Conservation (phyloP, 257 asterid genomes). For the Phtheirospermum japonicum region DNA sequence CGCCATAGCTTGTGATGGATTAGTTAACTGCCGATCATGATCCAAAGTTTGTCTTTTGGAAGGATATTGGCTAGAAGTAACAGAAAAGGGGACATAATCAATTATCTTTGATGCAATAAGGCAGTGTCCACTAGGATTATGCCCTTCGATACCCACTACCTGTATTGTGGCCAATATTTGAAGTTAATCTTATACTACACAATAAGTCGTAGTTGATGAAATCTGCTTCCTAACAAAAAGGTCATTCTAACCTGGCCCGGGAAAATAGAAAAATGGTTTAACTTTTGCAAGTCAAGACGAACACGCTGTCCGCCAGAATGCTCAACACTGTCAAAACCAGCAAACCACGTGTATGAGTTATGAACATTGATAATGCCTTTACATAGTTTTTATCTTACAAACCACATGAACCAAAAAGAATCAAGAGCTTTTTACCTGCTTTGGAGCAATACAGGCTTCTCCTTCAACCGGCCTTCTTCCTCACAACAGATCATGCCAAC, state of each 20-base stretch:
- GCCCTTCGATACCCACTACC: slow-evolving; percentile 95
- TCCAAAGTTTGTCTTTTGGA: slow-evolving; percentile 65
- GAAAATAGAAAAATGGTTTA: slow-evolving; percentile 79
- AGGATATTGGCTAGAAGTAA: slow-evolving; percentile 44
- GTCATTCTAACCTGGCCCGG: slow-evolving; percentile 81
- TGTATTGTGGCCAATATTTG: slow-evolving; percentile 31
- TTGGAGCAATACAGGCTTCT: slow-evolving; percentile 84
- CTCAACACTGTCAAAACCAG: slow-evolving; percentile 60
- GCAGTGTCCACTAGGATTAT: slow-evolving; percentile 97
- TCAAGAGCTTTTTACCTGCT: slow-evolving; percentile 56
- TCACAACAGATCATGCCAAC: slow-evolving; percentile 97
- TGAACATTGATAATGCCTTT: slow-evolving; percentile 6
- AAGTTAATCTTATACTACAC: slow-evolving; percentile 27
- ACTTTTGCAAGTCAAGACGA: slow-evolving; percentile 86
- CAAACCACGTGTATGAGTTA: slow-evolving; percentile 16
- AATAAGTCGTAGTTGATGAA: slow-evolving; percentile 26
- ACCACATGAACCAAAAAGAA: background rate
- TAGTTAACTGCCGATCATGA: slow-evolving; percentile 41
- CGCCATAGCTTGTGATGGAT: slow-evolving; percentile 36
- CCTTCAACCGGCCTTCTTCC: slow-evolving; percentile 98
- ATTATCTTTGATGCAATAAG: slow-evolving; percentile 79
- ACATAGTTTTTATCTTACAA: slow-evolving; percentile 11
- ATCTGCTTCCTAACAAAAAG: slow-evolving; percentile 17
- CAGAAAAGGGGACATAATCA: slow-evolving; percentile 56
- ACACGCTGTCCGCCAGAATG: slow-evolving; percentile 98